A percentile compares a stretch with the other conserved stretches of the same genome.
phyloP scores from a whole-genome alignment of 2,329 filamentous ascomycete species.

The Sarocladium kiliense region DNA sequence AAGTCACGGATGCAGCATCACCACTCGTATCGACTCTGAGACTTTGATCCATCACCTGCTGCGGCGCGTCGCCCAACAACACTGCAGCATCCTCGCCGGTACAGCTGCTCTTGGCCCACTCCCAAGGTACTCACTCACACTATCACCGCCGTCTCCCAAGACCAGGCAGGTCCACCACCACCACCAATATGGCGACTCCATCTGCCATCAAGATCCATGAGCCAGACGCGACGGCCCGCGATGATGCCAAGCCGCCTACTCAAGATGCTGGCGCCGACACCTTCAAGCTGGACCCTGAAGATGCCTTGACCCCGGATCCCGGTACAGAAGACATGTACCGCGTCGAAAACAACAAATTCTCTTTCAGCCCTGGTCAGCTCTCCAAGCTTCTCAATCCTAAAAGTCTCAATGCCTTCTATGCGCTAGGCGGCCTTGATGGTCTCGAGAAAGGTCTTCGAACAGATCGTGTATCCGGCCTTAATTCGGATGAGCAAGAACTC shows the following conservation, averaged over 20 bases:
- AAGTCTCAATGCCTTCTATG: conserved; percentile 67
- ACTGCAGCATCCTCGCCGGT: neutral
- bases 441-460: conserved; percentile 70
- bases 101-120: conserved; percentile 19
- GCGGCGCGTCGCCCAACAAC: neutral
- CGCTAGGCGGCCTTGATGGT: conserved; percentile 66
- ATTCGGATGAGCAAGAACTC: conserved; percentile 60
- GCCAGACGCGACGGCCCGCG: conserved; percentile 12
- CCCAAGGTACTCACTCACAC: conserved; percentile 35
- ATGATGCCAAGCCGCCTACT: conserved; percentile 7
- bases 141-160: conserved; percentile 55
- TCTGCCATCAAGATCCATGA: conserved; percentile 10
- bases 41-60: neutral
- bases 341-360: conserved; percentile 64
- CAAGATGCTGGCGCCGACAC: conserved; percentile 11
- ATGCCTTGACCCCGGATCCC: conserved; percentile 47
- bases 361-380: conserved; percentile 67
- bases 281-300: conserved; percentile 19
- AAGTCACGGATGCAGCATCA: neutral
- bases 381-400: conserved; percentile 78
- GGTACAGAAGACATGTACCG: conserved; percentile 68
- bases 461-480: conserved; percentile 59
- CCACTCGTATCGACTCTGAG: neutral
- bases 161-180: neutral
- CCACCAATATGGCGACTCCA: conserved; percentile 4